A percentile compares a stretch with the other conserved stretches of the same genome.
These are phyloP conservation scores for Solioccasus polychromus DNA, from an alignment of 768 basidiomycete species.

Conservation along the genomic window DNA sequence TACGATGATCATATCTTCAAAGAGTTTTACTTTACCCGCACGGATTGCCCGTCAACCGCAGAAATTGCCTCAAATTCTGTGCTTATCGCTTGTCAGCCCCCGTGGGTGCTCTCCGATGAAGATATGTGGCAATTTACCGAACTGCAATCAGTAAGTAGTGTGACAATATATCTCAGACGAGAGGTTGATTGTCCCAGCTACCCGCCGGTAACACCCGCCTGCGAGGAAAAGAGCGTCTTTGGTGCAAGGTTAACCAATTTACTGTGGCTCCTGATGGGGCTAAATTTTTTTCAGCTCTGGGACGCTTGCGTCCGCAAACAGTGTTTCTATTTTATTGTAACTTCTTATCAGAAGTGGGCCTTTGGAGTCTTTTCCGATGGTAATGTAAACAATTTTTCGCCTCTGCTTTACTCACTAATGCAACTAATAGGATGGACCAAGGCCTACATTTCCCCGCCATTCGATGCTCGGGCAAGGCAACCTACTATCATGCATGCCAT, in stretches of 20 bases:
- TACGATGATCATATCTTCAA: conserved; percentile 41
- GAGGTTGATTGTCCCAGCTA: conserved; percentile 17
- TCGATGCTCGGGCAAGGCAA: conserved; percentile 36
- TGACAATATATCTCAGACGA: not conserved
- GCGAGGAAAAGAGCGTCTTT: conserved; percentile 50
- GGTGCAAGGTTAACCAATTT: conserved; percentile 50
- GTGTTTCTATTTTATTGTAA: conserved; percentile 56
- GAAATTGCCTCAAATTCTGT: conserved; percentile 36
- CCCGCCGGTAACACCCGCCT: conserved; percentile 38
- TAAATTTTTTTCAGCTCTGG: conserved; percentile 37
- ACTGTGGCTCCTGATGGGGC: not conserved
- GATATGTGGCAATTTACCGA: conserved; percentile 53
- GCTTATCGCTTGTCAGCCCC: conserved; percentile 57
- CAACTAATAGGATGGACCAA: conserved; percentile 46
- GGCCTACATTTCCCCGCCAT: conserved; percentile 49
- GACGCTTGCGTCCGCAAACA: conserved; percentile 49
- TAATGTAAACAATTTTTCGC: conserved; percentile 18
- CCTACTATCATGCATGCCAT: conserved; percentile 53
- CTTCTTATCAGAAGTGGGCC: conserved; percentile 58
- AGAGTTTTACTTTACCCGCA: conserved; percentile 43
- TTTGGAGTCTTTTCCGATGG: conserved; percentile 62
- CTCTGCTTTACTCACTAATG: not conserved
- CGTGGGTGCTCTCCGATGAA: conserved; percentile 53
- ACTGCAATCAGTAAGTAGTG: conserved; percentile 31
- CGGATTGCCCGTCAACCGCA: conserved; percentile 17